phyloP scores from a whole-genome alignment of 306 rosid genomes.

The Dryas octopetala region DNA sequence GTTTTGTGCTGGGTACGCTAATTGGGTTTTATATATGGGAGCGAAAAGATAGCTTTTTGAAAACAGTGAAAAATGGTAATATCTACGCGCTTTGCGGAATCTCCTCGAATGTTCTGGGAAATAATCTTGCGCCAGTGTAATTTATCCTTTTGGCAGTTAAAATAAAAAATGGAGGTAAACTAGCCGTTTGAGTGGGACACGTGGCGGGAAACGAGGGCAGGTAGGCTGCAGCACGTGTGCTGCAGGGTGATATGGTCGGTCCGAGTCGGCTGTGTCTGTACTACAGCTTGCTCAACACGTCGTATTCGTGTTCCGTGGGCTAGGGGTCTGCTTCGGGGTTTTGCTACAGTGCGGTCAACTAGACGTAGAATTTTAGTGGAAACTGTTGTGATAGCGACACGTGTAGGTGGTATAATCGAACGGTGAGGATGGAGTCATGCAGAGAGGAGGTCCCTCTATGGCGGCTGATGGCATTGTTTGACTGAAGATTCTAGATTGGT shows the following conservation, averaged over 20 bases:
- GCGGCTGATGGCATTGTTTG: not conserved
- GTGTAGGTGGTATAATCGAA: not conserved
- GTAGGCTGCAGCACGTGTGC: constrained; percentile 18
- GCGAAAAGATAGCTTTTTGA: not conserved
- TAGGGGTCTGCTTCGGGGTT: not conserved
- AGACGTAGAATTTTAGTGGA: not conserved
- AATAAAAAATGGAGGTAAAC: constrained; percentile 35
- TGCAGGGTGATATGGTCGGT: constrained; percentile 51
- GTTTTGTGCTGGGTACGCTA: too few species aligned
- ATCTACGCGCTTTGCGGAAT: constrained; percentile 50
- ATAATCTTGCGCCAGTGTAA: not conserved
- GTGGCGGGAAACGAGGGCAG: constrained; percentile 29
- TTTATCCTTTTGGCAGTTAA: constrained; percentile 55
- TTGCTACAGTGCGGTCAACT: constrained; percentile 6
- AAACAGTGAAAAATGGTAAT: constrained; percentile 2
- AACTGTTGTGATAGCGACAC: not conserved
- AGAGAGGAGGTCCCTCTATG: not conserved
- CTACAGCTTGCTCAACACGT: constrained; percentile 32
- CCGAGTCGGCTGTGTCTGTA: constrained; percentile 48
- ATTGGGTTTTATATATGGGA: not conserved
- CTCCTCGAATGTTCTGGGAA: constrained; percentile 53
- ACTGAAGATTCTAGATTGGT: constrained; percentile 12
- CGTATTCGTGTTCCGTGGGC: not conserved
- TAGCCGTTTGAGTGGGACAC: constrained; percentile 74
- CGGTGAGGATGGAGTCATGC: not conserved